Evolutionary conservation across 1,284 basidiomycete genomes (phyloP).

Genomic region (Phylloboletellus chloephorus): DNA sequence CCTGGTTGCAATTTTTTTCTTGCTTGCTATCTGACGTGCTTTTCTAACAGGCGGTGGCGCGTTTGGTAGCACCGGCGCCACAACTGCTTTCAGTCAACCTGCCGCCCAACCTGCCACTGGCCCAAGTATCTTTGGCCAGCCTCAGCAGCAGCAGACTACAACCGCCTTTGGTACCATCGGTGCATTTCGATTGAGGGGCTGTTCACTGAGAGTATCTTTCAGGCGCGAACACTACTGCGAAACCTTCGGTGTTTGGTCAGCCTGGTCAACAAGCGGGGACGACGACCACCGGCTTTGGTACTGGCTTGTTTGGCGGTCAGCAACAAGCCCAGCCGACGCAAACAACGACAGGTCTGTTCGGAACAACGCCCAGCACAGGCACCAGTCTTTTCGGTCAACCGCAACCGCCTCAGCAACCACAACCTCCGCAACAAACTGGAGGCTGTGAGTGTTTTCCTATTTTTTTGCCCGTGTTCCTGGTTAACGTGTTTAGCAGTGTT

Average conservation of each 20-base stretch:
- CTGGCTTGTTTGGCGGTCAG: slow-evolving; percentile 27
- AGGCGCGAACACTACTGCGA: slow-evolving; percentile 34
- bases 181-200: background rate
- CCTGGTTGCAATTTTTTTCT: background rate
- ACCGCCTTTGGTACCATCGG: slow-evolving; percentile 18
- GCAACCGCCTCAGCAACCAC: slow-evolving; percentile 31
- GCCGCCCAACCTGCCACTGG: slow-evolving; percentile 24
- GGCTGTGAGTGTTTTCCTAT: slow-evolving; percentile 26
- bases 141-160: slow-evolving; percentile 28
- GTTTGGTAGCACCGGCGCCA: slow-evolving; percentile 38
- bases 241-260: slow-evolving; percentile 42
- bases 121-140: slow-evolving; percentile 33
- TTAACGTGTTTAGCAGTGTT: slow-evolving; percentile 22
- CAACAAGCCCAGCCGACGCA: slow-evolving; percentile 31
- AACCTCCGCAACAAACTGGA: slow-evolving; percentile 30
- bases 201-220: slow-evolving; percentile 5
- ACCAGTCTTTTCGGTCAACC: slow-evolving; percentile 39
- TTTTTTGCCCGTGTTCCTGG: background rate
- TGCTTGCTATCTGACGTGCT: slow-evolving; percentile 4
- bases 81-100: slow-evolving; percentile 35
- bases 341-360: slow-evolving; percentile 36
- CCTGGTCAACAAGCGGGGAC: slow-evolving; percentile 28
- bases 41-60: slow-evolving; percentile 23
- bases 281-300: slow-evolving; percentile 24
- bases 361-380: slow-evolving; percentile 19